Percentiles rank a stretch among this genome's conserved stretches.
These are phyloP conservation scores for Candida easanensis DNA, from an alignment of 805 yeast genomes.

Conservation along the genomic window DNA sequence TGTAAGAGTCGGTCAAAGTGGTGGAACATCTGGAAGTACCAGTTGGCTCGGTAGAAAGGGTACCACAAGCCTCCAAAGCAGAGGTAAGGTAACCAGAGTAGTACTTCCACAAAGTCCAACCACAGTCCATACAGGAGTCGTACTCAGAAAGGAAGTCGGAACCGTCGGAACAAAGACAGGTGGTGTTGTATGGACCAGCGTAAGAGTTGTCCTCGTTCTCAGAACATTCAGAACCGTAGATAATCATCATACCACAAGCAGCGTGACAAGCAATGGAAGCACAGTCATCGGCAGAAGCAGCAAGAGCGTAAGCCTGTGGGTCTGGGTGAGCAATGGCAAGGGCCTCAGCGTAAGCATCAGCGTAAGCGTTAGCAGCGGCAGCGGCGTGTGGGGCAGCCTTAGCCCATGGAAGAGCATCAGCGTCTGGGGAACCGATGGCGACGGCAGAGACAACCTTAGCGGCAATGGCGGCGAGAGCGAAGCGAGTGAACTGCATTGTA, in stretches of 20 bases:
- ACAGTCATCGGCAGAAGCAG: conserved; percentile 23
- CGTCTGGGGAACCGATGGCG: neutral
- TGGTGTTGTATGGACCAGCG: conserved; percentile 17
- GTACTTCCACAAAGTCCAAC: conserved; percentile 35
- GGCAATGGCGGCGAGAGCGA: conserved; percentile 1
- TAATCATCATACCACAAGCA: conserved; percentile 31
- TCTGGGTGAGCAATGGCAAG: conserved; percentile 17
- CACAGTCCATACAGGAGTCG: conserved; percentile 32
- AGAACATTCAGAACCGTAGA: conserved; percentile 30
- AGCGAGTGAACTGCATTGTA: conserved; percentile 1
- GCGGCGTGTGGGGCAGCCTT: conserved; percentile 14
- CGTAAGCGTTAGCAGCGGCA: conserved; percentile 13
- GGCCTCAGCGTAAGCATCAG: conserved; percentile 15
- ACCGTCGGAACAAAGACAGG: conserved; percentile 20
- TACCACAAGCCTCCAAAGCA: conserved; percentile 27
- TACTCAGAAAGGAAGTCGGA: conserved; percentile 24
- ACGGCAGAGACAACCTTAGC: neutral
- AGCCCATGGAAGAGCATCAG: conserved; percentile 16
- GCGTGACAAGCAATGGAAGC: conserved; percentile 32
- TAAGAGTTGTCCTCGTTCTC: conserved; percentile 9
- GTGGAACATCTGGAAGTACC: conserved; percentile 8
- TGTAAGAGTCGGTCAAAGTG: conserved; percentile 17
- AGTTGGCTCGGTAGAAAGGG: conserved; percentile 27
- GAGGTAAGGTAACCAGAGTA: conserved; percentile 27
- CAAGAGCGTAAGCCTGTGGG: conserved; percentile 26